Conservation (phyloP, 1,139 yeast genomes). For the Geotrichum klebahnii region DNA sequence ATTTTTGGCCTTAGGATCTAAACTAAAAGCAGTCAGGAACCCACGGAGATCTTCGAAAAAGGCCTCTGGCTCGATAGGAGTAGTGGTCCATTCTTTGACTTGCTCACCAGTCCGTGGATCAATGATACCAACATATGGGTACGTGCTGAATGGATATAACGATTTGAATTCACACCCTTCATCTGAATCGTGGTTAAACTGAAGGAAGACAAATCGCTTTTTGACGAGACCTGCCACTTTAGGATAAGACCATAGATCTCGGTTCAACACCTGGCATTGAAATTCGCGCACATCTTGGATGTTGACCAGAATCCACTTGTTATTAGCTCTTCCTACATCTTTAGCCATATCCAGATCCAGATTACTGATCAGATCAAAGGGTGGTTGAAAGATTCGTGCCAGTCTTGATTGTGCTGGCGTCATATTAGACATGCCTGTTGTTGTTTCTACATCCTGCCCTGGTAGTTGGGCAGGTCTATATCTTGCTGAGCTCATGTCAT, state of each 20-base stretch:
- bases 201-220: constrained; percentile 67
- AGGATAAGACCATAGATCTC: constrained; percentile 85
- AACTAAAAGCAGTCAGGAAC: constrained; percentile 54
- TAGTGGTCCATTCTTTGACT: constrained; percentile 56
- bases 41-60: constrained; percentile 50
- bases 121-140: constrained; percentile 85
- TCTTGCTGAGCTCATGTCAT: not conserved
- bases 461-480: constrained; percentile 28
- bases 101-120: constrained; percentile 97
- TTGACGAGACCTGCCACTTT: constrained; percentile 60
- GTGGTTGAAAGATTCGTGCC: constrained; percentile 84
- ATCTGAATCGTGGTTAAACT: constrained; percentile 68
- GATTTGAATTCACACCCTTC: constrained; percentile 67
- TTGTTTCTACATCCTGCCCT: constrained; percentile 25
- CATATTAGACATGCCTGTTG: constrained; percentile 35
- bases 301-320: constrained; percentile 49
- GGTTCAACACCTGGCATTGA: constrained; percentile 78
- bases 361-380: constrained; percentile 77
- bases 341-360: constrained; percentile 51
- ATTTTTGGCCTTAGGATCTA: constrained; percentile 61
- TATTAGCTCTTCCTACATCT: not conserved
- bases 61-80: constrained; percentile 61
- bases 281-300: constrained; percentile 83
- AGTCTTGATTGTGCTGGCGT: constrained; percentile 65
- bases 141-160: constrained; percentile 62